These are phyloP conservation scores for Bryum argenteum DNA, from an alignment of 225 moss, liverwort and hornwort species.

Conservation along the genomic window DNA sequence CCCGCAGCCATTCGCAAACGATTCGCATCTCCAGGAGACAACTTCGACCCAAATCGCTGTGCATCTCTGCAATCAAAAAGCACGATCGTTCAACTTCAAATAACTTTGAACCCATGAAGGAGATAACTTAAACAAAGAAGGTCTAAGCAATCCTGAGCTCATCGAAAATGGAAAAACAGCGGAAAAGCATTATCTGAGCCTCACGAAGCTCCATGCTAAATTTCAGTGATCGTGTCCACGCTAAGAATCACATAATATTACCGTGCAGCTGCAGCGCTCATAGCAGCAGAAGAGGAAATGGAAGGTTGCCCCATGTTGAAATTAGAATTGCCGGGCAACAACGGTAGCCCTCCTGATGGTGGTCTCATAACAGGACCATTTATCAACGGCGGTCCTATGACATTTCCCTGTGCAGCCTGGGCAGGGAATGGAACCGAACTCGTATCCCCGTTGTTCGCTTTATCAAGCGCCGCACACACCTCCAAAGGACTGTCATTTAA, in stretches of 20 bases:
- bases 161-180: background rate
- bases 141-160: background rate
- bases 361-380: constrained; percentile 57
- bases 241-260: constrained; percentile 22
- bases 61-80: constrained; percentile 63
- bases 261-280: constrained; percentile 72
- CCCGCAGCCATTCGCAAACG: constrained; percentile 63
- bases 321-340: constrained; percentile 49
- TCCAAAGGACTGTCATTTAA: constrained; percentile 68
- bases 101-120: background rate
- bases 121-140: background rate
- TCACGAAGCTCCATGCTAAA: background rate
- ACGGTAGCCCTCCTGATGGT: constrained; percentile 56
- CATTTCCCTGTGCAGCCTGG: constrained; percentile 50
- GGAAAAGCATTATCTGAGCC: background rate
- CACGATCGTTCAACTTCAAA: background rate
- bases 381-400: constrained; percentile 45
- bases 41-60: constrained; percentile 65
- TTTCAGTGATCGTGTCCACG: background rate
- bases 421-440: constrained; percentile 52
- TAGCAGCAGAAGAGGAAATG: constrained; percentile 65
- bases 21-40: constrained; percentile 72
- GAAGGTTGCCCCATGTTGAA: constrained; percentile 60
- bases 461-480: constrained; percentile 52
- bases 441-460: constrained; percentile 55